Evolutionary conservation across 1,284 basidiomycete genomes (phyloP).

Genomic region (Tilletia caries): DNA sequence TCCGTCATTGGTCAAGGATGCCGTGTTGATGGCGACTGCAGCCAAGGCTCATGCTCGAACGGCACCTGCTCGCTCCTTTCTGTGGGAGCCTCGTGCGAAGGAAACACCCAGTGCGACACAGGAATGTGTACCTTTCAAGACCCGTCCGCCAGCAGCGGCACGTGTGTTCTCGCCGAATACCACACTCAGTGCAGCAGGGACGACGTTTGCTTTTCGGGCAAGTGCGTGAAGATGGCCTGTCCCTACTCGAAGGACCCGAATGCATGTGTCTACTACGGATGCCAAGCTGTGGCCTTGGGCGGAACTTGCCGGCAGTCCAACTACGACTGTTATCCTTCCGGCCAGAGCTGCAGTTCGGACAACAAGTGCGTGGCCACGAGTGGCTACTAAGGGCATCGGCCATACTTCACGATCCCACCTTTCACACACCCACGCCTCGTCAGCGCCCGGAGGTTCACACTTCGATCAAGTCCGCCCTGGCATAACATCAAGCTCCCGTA

Average conservation of each 20-base stretch:
- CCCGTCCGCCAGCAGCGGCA: neutral
- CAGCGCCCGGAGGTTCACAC: too few species aligned
- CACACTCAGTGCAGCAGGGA: neutral
- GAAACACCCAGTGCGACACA: neutral
- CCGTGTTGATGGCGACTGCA: neutral
- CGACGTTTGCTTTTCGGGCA: neutral
- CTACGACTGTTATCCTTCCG: too few species aligned
- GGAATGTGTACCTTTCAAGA: neutral
- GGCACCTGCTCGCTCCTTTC: neutral
- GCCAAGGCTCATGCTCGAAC: neutral
- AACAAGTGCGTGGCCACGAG: too few species aligned
- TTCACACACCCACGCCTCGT: too few species aligned
- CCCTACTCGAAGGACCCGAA: neutral
- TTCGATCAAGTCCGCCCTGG: too few species aligned
- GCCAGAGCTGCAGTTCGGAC: too few species aligned
- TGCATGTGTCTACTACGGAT: neutral
- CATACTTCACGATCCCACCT: too few species aligned
- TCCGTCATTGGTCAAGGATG: neutral
- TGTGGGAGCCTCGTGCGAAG: neutral
- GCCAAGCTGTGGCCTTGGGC: too few species aligned
- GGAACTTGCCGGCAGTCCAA: too few species aligned
- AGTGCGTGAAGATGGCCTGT: neutral
- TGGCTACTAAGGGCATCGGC: too few species aligned
- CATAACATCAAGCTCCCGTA: too few species aligned
- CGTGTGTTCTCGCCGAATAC: neutral